Base-by-base conservation (phyloP, 352 stramenopile genomes). In the Globisporangium recalcitrans region DNA sequence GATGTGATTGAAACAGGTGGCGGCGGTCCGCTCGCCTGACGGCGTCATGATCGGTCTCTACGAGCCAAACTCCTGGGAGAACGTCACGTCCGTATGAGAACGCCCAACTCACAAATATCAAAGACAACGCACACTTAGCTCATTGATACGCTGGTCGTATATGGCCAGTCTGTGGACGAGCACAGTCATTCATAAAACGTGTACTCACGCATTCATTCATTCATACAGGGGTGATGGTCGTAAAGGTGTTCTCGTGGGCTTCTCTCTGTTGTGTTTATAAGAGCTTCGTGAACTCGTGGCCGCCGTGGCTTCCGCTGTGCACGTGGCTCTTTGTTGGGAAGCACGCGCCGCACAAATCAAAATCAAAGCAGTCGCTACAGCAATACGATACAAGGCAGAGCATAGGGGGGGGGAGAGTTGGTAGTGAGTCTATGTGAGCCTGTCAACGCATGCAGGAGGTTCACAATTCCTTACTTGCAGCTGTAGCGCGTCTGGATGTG, bases 21-120 rank as follows among this genome's bases (percentile, higher is more conserved):
- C 88, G 13, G 83, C 87, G 16, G 49, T 97, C 38, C 90, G 90
- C 22, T 96, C 85, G 24, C 90, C 90, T 0, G 90, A 97, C 65
- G 90, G 90, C 46, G 85, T 96, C 55, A 97, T 97, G 90, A 96
- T 97, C 58, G 90, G 90, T 4, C 75, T 97, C 26, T 97, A 97
- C 66, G 87, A 97, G 62, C 84, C 88, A 26, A 96, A 96, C 63
- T 86, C 83, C 51, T 91, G 82, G 83, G 83, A 91, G 5, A 91
- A 87, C 52, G 85, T 91, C 48, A 94, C 85, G 53, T 91, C 85
- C 7, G 78, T 54, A 54, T 67, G 36, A 59, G 27, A 10, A 47
- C 3, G 19, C 11, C 1, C n/a, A n/a, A n/a, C 21, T n/a, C 10
- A 24, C 32, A 3, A 38, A 10, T 38, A 14, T 22, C 21, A 27